Conservation (phyloP, 148 eudicot genomes). For the Cornus kousa region DNA sequence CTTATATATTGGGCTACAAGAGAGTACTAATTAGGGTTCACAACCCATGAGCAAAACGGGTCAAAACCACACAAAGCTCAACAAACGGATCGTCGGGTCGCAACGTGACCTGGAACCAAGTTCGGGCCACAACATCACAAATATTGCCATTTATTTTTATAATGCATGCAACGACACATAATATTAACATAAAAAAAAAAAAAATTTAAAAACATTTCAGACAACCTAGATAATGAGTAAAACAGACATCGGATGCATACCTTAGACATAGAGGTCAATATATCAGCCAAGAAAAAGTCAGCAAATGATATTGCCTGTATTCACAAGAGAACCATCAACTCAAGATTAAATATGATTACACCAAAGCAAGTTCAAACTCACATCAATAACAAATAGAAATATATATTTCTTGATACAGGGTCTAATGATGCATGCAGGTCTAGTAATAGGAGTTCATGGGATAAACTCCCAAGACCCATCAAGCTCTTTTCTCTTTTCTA, state of each 20-base stretch:
- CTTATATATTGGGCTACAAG: no score
- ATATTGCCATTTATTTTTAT: no score
- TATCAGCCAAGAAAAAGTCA: slow-evolving; percentile 98
- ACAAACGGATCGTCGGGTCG: no score
- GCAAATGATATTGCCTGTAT: slow-evolving; percentile 95
- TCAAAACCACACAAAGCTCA: no score
- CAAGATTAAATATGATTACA: neutral
- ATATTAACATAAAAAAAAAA: neutral
- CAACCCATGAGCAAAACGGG: no score
- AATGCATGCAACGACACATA: no score
- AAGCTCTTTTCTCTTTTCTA: neutral
- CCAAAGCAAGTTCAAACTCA: neutral
- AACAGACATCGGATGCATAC: slow-evolving; percentile 33
- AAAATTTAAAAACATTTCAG: neutral
- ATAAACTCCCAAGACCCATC: neutral
- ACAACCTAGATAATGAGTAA: neutral
- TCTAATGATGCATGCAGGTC: neutral
- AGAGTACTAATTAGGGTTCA: no score
- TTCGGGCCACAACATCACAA: no score
- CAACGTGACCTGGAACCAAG: no score
- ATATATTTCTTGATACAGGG: neutral
- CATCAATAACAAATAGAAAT: neutral
- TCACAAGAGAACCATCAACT: slow-evolving; percentile 16
- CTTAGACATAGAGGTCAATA: slow-evolving; percentile 98
- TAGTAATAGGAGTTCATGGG: neutral